These are phyloP conservation scores for Eleusine coracana DNA, from an alignment of 176 grass and related monocot species.

Conservation along the genomic window DNA sequence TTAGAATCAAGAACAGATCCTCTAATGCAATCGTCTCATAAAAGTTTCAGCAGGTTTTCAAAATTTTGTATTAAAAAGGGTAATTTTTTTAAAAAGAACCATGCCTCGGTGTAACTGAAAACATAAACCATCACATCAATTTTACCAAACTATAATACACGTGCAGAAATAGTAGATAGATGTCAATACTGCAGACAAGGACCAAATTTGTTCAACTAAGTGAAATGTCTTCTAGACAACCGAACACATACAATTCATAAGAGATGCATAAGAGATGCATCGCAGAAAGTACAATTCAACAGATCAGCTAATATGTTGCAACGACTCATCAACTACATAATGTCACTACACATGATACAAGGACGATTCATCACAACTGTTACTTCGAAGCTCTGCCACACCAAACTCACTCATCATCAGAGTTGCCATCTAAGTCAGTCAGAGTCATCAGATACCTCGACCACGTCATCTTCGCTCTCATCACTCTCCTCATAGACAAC, in stretches of 20 bases:
- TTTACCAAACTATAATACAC: too few species aligned
- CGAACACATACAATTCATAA: background rate
- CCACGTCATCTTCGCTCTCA: conserved; percentile 52
- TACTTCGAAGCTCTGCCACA: background rate
- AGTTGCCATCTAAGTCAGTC: conserved; percentile 45
- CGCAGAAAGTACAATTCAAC: conserved; percentile 12
- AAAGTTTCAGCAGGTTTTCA: too few species aligned
- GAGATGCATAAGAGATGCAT: conserved; percentile 49
- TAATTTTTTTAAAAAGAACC: too few species aligned
- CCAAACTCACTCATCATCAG: conserved; percentile 39
- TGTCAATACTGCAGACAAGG: too few species aligned
- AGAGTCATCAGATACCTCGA: conserved; percentile 51
- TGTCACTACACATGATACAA: background rate
- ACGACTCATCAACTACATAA: background rate
- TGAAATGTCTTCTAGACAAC: conserved; percentile 8
- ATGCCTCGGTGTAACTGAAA: background rate
- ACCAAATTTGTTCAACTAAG: background rate
- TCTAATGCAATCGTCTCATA: too few species aligned
- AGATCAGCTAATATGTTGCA: background rate
- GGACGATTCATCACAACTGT: too few species aligned
- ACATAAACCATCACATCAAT: too few species aligned
- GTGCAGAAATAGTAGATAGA: too few species aligned
- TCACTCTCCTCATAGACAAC: conserved; percentile 46
- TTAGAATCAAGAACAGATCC: too few species aligned
- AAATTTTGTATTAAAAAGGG: too few species aligned